A percentile compares a stretch with the other conserved stretches of the same genome.
phyloP scores from a whole-genome alignment of 257 asterid genomes.

The Nicotiana obtusifolia region DNA sequence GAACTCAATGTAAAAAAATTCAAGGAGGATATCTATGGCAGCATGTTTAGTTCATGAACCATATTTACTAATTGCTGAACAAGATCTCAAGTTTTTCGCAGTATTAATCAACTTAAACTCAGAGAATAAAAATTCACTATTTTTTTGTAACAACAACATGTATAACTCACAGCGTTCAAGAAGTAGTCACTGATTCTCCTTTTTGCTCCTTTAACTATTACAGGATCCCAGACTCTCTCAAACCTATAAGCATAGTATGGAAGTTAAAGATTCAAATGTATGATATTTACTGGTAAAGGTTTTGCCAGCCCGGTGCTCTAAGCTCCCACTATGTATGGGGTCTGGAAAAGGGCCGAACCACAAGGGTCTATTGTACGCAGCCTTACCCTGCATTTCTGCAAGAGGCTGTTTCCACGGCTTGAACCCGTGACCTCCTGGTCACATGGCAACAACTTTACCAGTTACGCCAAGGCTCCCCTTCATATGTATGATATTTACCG shows the following conservation, averaged over 20 bases:
- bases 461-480: too few relatives aligned
- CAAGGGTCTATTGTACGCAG: too few relatives aligned
- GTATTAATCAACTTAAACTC: neutral
- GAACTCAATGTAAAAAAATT: neutral
- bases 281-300: neutral
- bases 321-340: too few relatives aligned
- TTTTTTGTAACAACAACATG: neutral
- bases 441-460: too few relatives aligned
- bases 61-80: neutral
- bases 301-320: too few relatives aligned
- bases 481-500: too few relatives aligned
- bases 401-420: too few relatives aligned
- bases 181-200: conserved; percentile 74
- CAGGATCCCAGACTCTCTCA: conserved; percentile 94
- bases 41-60: neutral
- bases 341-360: too few relatives aligned
- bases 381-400: too few relatives aligned
- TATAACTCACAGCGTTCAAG: conserved; percentile 84
- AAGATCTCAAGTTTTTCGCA: neutral
- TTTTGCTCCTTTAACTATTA: conserved; percentile 66
- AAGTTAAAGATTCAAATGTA: neutral
- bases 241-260: conserved; percentile 37
- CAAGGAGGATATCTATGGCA: neutral
- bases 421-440: too few relatives aligned
- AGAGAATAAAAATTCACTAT: neutral